These are phyloP conservation scores for Neoascochyta sp. DNA, from an alignment of 2,329 filamentous ascomycete species.

Conservation along the genomic window DNA sequence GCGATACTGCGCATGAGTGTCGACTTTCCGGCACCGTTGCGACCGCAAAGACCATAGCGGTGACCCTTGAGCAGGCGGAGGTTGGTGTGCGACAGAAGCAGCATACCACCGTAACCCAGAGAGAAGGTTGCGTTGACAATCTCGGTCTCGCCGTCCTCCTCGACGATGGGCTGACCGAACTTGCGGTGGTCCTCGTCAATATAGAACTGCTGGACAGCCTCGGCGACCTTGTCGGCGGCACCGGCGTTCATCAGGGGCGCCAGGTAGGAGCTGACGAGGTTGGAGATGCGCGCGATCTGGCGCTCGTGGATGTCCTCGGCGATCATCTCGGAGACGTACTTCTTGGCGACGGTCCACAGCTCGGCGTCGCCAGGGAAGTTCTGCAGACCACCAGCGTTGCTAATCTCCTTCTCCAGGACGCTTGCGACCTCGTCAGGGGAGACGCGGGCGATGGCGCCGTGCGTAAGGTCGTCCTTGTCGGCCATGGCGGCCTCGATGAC, in stretches of 20 bases:
- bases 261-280: slow-evolving; percentile 71
- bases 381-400: slow-evolving; percentile 62
- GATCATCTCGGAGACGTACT: slow-evolving; percentile 79
- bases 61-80: slow-evolving; percentile 92
- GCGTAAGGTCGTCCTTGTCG: slow-evolving; percentile 49
- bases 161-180: slow-evolving; percentile 77
- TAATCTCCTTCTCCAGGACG: slow-evolving; percentile 71
- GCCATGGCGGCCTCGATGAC: slow-evolving; percentile 95
- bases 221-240: slow-evolving; percentile 62
- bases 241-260: slow-evolving; percentile 62
- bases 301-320: slow-evolving; percentile 84
- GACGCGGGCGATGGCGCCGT: slow-evolving; percentile 59
- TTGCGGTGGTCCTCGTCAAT: slow-evolving; percentile 82
- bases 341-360: slow-evolving; percentile 63
- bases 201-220: slow-evolving; percentile 73
- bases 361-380: slow-evolving; percentile 58
- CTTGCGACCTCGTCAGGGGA: slow-evolving; percentile 70
- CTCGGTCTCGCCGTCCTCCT: slow-evolving; percentile 88
- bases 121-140: slow-evolving; percentile 99
- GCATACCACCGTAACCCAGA: slow-evolving; percentile 94
- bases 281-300: slow-evolving; percentile 67
- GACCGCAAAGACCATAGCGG: slow-evolving; percentile 92
- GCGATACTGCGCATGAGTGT: slow-evolving; percentile 97
- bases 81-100: slow-evolving; percentile 93
- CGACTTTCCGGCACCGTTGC: slow-evolving; percentile 98